A percentile compares a stretch with the other conserved stretches of the same genome.
phyloP scores from a whole-genome alignment of 2,329 filamentous ascomycete genomes.

The Trichoderma lentiforme region DNA sequence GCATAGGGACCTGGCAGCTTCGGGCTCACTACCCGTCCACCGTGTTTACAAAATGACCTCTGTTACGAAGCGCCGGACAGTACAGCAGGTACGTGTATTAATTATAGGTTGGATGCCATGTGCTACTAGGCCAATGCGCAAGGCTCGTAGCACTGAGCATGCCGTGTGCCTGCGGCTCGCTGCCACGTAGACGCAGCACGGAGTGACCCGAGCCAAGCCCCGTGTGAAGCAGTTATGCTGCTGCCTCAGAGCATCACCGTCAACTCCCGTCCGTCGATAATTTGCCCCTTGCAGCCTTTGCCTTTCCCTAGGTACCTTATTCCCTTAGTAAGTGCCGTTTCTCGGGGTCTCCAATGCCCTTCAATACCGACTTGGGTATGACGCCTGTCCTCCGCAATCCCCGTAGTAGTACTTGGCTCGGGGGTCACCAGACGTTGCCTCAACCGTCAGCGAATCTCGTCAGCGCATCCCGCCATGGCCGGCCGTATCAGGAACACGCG shows the following conservation, averaged over 20 bases:
- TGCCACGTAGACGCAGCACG: slow-evolving; percentile 5
- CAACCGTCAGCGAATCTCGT: slow-evolving; percentile 17
- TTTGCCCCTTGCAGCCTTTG: background rate
- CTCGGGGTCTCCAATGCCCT: background rate
- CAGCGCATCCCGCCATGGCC: slow-evolving; percentile 14
- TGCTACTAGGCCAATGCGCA: background rate
- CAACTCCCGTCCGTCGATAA: background rate
- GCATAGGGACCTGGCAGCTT: background rate
- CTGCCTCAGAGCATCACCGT: background rate
- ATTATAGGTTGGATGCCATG: background rate
- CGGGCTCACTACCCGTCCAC: background rate
- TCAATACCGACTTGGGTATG: background rate
- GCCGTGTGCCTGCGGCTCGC: slow-evolving; percentile 8
- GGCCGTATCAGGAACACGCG: slow-evolving; percentile 14
- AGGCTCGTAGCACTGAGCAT: background rate
- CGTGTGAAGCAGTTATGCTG: background rate
- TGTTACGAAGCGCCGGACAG: background rate
- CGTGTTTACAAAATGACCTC: background rate
- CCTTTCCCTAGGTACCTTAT: background rate
- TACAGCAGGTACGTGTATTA: background rate
- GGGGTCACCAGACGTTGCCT: slow-evolving; percentile 5
- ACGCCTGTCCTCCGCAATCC: background rate
- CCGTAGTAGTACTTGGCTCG: background rate
- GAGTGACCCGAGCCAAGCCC: background rate
- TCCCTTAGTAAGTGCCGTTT: background rate